These are phyloP conservation scores for Iberis pinnata DNA, from an alignment of 345 rosid species.

Conservation along the genomic window DNA sequence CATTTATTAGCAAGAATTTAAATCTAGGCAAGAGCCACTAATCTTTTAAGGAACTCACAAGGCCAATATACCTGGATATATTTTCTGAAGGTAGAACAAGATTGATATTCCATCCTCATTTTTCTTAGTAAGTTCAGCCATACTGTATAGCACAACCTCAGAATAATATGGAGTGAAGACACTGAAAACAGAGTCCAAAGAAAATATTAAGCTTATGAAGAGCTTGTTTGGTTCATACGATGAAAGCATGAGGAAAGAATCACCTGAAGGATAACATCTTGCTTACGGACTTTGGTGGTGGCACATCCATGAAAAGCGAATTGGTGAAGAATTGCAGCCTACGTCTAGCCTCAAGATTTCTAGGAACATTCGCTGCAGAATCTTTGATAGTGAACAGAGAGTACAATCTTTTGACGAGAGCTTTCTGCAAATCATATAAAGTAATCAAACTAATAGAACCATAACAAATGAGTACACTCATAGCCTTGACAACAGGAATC, in stretches of 20 bases:
- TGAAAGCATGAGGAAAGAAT: constrained; percentile 16
- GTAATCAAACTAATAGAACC: constrained; percentile 9
- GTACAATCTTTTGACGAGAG: constrained; percentile 67
- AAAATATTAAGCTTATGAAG: constrained; percentile 24
- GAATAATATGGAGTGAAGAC: constrained; percentile 98
- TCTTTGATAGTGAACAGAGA: constrained; percentile 86
- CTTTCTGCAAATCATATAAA: constrained; percentile 47
- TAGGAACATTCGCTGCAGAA: constrained; percentile 80
- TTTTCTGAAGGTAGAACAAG: constrained; percentile 97
- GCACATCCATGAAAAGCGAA: constrained; percentile 91
- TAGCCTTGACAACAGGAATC: constrained; percentile 17
- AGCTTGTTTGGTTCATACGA: constrained; percentile 1
- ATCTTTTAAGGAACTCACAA: constrained; percentile 1
- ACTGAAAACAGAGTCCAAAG: constrained; percentile 40
- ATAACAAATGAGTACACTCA: constrained; percentile 4
- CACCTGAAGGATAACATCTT: constrained; percentile 87
- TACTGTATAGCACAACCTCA: constrained; percentile 87
- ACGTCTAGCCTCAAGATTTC: constrained; percentile 89
- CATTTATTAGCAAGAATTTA: constrained; percentile 8
- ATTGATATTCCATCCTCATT: constrained; percentile 96
- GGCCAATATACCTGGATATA: constrained; percentile 71
- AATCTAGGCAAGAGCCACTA: constrained; percentile 12
- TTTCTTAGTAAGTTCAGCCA: constrained; percentile 76
- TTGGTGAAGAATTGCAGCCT: constrained; percentile 86
- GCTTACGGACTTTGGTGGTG: constrained; percentile 63